Evolutionary conservation across 129 eudicot genomes (phyloP), one percentile per base, ranked within the genome.

Genomic region (Artemisia tridentata): DNA sequence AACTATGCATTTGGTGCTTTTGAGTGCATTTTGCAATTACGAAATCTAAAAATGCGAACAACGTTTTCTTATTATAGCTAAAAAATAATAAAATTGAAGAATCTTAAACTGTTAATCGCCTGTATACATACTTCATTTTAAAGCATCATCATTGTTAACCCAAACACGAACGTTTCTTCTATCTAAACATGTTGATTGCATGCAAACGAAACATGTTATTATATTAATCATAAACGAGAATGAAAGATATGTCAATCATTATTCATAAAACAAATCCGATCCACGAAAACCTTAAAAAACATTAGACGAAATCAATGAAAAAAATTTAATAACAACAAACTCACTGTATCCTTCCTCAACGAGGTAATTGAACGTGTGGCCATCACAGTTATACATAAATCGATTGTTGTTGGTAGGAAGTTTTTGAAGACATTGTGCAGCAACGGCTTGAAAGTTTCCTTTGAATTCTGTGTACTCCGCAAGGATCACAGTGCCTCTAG

Each of bases 311-410:
- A 29, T 49, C 52, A 49, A 31, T 27, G n/a, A 9, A 47, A 43
- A 20, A 43, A 41, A 18, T 4, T 19, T 17, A 8, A 65, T 2
- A 29, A n/a, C 3, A 18, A 52, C 3, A 11, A 70, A 78, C 81
- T 78, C 52, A 78, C 81, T 71, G 61, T 41, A 78, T 63, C 72
- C 81, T 71, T 78, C 67, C 3, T 71, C 81, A 49, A 71, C 19
- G 67, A 71, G 77, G 45, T 53, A 78, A 66, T 78, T 78, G 61
- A 78, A 78, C 61, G 81, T 78, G 67, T 78, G 76, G 60, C 72
- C 81, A 71, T 78, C 81, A n/a, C 81, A 78, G 63, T 78, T 78
- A 47, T 78, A 78, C 1, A 77, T 78, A 46, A 71, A 71, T 5
- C 81, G 72, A 29, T 78, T 78, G 29, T 51, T 71, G 21, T 66